Conservation (phyloP, 805 yeast genomes). For the Myxozyma melibiosi region DNA sequence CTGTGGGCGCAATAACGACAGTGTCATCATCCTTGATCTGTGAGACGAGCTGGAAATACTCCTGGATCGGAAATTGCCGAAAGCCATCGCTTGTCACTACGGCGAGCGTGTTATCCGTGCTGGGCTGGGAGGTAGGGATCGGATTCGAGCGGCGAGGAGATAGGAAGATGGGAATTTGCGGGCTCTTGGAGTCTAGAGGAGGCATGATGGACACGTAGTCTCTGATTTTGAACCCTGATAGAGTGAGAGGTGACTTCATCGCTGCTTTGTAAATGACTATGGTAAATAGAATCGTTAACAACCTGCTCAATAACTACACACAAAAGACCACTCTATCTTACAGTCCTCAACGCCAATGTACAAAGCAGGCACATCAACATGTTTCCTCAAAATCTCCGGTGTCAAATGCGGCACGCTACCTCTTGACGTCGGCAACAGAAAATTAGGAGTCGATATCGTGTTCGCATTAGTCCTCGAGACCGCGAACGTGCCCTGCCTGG, state of each 20-base stretch:
- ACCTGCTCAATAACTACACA: neutral
- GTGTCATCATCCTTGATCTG: slow-evolving; percentile 39
- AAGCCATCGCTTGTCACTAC: slow-evolving; percentile 46
- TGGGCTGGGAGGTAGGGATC: slow-evolving; percentile 41
- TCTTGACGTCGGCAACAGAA: slow-evolving; percentile 43
- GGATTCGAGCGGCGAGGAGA: slow-evolving; percentile 41
- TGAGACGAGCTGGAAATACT: slow-evolving; percentile 32
- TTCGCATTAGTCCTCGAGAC: slow-evolving; percentile 5
- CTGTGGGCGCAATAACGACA: slow-evolving; percentile 41
- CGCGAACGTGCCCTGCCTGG: slow-evolving; percentile 4
- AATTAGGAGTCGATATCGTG: slow-evolving; percentile 26
- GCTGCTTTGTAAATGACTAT: slow-evolving; percentile 41
- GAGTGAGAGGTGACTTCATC: slow-evolving; percentile 19
- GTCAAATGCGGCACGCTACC: slow-evolving; percentile 49
- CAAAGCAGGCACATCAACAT: slow-evolving; percentile 35
- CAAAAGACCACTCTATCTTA: slow-evolving; percentile 13
- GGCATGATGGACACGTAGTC: slow-evolving; percentile 40
- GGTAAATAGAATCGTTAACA: neutral
- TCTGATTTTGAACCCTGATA: slow-evolving; percentile 20
- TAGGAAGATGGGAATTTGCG: slow-evolving; percentile 36
- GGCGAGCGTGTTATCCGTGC: slow-evolving; percentile 40
- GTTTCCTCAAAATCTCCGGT: slow-evolving; percentile 43
- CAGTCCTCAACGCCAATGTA: slow-evolving; percentile 45
- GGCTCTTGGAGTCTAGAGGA: neutral
- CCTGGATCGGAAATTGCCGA: slow-evolving; percentile 36